Evolutionary conservation across 139 green algal species (phyloP).

Genomic region (Coelastrella sp.): DNA sequence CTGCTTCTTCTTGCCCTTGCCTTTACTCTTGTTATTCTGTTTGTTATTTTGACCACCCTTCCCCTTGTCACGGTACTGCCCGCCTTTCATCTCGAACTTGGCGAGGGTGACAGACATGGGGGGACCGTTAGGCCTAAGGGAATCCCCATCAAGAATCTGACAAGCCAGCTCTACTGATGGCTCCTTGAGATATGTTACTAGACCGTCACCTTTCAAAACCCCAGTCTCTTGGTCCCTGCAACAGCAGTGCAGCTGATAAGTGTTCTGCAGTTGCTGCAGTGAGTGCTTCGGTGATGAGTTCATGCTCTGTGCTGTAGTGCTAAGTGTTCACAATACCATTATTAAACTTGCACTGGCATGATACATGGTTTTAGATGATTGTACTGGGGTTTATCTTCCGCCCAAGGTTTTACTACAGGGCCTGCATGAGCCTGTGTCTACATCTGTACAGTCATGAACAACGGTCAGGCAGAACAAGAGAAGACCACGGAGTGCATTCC

Average conservation of each 20-base stretch:
- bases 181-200: slow-evolving; percentile 91
- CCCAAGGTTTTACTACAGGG: too few species aligned
- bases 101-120: slow-evolving; percentile 68
- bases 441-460: too few species aligned
- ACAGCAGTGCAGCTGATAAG: not conserved
- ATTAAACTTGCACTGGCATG: too few species aligned
- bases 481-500: too few species aligned
- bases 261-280: not conserved
- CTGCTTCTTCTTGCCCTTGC: slow-evolving; percentile 57
- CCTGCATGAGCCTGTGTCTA: too few species aligned
- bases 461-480: too few species aligned
- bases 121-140: slow-evolving; percentile 60
- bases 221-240: slow-evolving; percentile 73
- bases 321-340: too few species aligned
- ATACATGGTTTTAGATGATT: too few species aligned
- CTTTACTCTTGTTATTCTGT: not conserved
- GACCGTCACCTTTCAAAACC: slow-evolving; percentile 87
- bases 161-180: slow-evolving; percentile 85
- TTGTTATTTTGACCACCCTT: slow-evolving; percentile 29
- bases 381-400: too few species aligned
- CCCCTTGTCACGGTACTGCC: slow-evolving; percentile 67
- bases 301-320: too few species aligned
- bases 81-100: slow-evolving; percentile 89
- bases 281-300: too few species aligned
- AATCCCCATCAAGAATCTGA: slow-evolving; percentile 81